phyloP scores from a whole-genome alignment of 305 asterid genomes.

The Plantago coronopus region DNA sequence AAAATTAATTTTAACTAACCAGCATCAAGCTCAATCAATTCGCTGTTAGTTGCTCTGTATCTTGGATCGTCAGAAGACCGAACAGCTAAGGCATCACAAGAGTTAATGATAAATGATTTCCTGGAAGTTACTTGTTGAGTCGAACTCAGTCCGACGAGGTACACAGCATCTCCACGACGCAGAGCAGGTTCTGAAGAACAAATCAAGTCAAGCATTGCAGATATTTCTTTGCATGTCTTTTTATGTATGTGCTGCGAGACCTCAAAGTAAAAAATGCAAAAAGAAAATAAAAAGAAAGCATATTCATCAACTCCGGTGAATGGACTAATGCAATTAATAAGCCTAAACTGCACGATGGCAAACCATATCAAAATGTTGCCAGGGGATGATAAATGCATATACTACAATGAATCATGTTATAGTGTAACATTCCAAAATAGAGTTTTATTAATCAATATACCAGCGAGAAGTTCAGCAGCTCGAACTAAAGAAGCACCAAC shows the following conservation, averaged over 20 bases:
- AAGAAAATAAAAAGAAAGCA: no score
- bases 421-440: no score
- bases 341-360: no score
- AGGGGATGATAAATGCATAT: no score
- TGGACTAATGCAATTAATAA: no score
- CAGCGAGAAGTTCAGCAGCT: constrained; percentile 97
- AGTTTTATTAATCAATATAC: constrained; percentile 29
- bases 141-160: constrained; percentile 87
- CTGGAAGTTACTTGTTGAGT: constrained; percentile 95
- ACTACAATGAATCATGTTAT: no score
- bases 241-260: no score
- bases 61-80: constrained; percentile 93
- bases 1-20: constrained; percentile 43
- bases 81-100: constrained; percentile 80
- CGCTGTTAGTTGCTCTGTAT: constrained; percentile 94
- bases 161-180: constrained; percentile 91
- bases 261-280: no score
- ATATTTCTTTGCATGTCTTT: no score
- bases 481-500: constrained; percentile 77
- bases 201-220: constrained; percentile 7
- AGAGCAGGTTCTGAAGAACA: constrained; percentile 71
- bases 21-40: constrained; percentile 92
- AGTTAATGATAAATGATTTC: constrained; percentile 89
- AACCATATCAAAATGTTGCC: no score
- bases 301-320: no score